Base-by-base conservation (phyloP, 805 yeast genomes). In the Zygotorulaspora florentina region DNA sequence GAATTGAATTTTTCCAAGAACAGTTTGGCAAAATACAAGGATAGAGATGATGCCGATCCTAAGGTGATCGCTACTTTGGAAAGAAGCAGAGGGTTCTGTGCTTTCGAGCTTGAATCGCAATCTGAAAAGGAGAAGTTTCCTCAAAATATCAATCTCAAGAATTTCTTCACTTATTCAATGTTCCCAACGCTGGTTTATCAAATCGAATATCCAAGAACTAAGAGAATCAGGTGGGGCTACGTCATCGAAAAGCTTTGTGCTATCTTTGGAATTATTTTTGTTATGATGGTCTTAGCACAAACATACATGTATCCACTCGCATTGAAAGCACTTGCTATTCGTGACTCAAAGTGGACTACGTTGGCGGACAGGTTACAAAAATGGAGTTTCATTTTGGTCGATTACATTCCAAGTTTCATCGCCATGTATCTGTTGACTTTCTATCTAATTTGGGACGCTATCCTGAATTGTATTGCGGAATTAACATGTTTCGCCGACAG, bases 361-460 rank as follows among this genome's bases (percentile, higher is more conserved):
- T 35, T 53, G 16, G 37, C 47, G 11, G 53, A 53, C 10, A 56
- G 63, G 37, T 45, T 57, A 13, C 39, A 41, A 13, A 55, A 55
- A 45, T 62, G 66, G 64, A 46, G 52, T 12, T 52, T 57, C n/a
- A 56, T 77, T 15, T 74, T 91, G 0, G 47, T 80, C 0, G 95
- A 88, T 57, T 70, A 88, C 57, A 78, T 87, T 29, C 95, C 96
- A 15, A 84, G 90, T 16, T 87, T 93, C 62, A 68, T 87, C 30
- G 64, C 82, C 43, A 77, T 85, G 64, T 91, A 89, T 62, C 57
- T 93, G 42, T 68, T 93, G 46, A 82, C 79, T 0, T 93, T 90
- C 67, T 90, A 86, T 62, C 70, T 93, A 50, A 93, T 95, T 51
- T 95, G 99, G 99, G 98, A 93, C 58, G 83, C 91, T 5, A 91